Evolutionary conservation across 78 protist genomes (phyloP), one percentile per base, ranked within the genome.

Genomic region (Dictyostelium firmibasis): DNA sequence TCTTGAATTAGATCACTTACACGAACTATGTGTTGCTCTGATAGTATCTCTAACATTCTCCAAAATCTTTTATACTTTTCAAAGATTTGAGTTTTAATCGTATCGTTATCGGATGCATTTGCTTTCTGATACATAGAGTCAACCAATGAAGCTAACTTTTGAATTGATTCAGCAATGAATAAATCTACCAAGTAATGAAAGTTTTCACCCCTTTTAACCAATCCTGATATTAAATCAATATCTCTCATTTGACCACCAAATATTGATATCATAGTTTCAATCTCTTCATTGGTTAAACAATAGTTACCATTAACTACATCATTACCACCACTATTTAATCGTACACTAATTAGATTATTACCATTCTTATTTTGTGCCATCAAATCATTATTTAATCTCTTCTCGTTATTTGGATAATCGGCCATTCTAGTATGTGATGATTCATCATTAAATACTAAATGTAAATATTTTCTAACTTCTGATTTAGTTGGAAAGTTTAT

Each of bases 161-260:
- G 94, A 41, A 84, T 36, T 1, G 94, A 79, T 27, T 89, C 94
- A 1, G 94, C n/a, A 6, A 81, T 60, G 38, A 89, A 89, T 57
- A 89, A 5, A 8, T 89, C 94, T 4, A 81, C 62, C 2, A 89
- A 76, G 36, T 81, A 70, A 38, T 67, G 67, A 31, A 36, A 81
- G 4, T 83, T 18, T 50, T 89, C 94, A 47, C 94, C 94, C 18
- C 85, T 89, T 23, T 53, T 31, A 3, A 89, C 62, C 47, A 89
- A n/a, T 7, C 94, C 94, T 0, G 78, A 72, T 14, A 89, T 81
- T 41, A 84, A 69, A 81, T 89, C 94, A 20, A 89, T 89, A 70
- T 89, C 94, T 25, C 94, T 43, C 94, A 89, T 89, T 47, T 89
- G 94, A 8, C 83, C 79, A 13, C 94, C 94, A 81, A 89, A 89